Evolutionary conservation across 345 rosid genomes (phyloP).

Genomic region (Ricinus communis): DNA sequence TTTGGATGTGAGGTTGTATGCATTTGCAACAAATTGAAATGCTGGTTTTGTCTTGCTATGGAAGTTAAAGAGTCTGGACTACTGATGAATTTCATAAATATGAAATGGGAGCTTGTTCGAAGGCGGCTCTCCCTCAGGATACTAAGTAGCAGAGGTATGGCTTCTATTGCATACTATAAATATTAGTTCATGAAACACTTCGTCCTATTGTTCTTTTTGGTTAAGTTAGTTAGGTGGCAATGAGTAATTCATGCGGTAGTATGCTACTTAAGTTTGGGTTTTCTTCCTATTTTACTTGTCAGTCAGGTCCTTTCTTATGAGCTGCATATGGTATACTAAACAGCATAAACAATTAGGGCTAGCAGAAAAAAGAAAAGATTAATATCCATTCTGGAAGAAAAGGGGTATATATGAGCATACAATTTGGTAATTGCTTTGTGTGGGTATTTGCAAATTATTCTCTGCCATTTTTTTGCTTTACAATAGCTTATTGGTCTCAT

Average conservation of each 20-base stretch:
- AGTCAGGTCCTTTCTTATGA: neutral
- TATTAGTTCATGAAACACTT: too few species aligned
- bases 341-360: neutral
- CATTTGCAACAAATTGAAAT: conserved; percentile 58
- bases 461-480: conserved; percentile 9
- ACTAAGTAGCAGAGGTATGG: conserved; percentile 65
- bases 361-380: neutral
- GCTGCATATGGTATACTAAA: neutral
- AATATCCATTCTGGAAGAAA: neutral
- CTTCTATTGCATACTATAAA: neutral
- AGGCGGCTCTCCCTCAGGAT: conserved; percentile 56
- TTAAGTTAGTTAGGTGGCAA: neutral
- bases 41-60: conserved; percentile 52
- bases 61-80: conserved; percentile 52
- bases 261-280: neutral
- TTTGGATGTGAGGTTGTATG: conserved; percentile 35
- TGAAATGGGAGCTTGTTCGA: conserved; percentile 70
- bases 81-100: conserved; percentile 38
- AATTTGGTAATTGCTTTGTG: neutral
- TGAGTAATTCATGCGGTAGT: neutral
- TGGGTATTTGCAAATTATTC: neutral
- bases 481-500: neutral
- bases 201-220: neutral
- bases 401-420: neutral
- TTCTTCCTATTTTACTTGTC: neutral